These are phyloP conservation scores for Comarum palustre DNA, from an alignment of 306 rosid species.

Conservation along the genomic window DNA sequence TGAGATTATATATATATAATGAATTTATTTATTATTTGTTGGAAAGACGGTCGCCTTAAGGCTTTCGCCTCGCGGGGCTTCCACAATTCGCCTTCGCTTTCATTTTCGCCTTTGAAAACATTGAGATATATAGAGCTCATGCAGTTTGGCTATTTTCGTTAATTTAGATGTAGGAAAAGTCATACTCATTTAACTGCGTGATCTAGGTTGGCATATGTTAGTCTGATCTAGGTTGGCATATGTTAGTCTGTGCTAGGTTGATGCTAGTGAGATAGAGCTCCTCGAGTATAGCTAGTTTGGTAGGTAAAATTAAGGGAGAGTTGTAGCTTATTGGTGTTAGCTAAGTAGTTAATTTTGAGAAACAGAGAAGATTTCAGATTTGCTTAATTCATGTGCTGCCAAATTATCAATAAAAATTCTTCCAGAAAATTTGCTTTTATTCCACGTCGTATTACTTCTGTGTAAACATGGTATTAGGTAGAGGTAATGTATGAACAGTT, in stretches of 20 bases:
- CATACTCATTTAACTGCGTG: neutral
- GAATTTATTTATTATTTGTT: no score
- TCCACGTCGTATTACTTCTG: neutral
- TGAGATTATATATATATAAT: no score
- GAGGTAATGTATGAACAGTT: no score
- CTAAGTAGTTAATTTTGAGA: neutral
- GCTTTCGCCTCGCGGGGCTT: no score
- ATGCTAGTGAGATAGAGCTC: neutral
- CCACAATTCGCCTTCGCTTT: no score
- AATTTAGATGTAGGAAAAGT: neutral
- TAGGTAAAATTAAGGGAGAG: neutral
- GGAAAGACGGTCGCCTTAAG: no score
- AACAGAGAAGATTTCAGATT: neutral
- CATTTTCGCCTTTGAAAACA: no score
- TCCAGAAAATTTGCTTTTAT: neutral
- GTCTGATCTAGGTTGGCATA: neutral
- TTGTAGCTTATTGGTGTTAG: neutral
- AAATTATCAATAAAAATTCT: neutral
- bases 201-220: no score
- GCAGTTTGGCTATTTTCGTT: neutral
- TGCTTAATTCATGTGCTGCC: neutral
- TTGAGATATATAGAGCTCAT: no score
- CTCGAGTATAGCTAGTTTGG: neutral
- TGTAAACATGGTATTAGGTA: no score
- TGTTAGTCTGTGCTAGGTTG: neutral